A percentile compares a stretch with the other conserved stretches of the same genome.
Evolutionary conservation across 192 early-diverging fungal species (phyloP).

Genomic region (Geranomyces variabilis): DNA sequence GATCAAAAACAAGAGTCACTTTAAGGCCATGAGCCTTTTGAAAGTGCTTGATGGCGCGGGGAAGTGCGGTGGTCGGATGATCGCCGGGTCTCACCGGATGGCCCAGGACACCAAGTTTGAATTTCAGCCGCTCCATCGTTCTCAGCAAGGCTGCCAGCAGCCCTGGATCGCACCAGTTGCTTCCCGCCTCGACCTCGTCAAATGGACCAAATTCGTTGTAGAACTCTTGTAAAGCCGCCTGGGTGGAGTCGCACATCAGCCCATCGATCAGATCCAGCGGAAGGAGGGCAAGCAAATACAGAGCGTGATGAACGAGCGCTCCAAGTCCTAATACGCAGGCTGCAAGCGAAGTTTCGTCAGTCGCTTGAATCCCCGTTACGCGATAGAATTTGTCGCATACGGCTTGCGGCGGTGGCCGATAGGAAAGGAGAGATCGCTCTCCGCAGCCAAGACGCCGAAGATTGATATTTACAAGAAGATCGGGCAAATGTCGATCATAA

Average conservation of each 20-base stretch:
- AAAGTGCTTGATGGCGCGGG: constrained; percentile 37
- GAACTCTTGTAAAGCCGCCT: constrained; percentile 26
- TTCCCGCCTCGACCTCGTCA: constrained; percentile 23
- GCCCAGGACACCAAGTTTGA: constrained; percentile 29
- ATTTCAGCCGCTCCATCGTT: constrained; percentile 10
- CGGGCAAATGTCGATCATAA: constrained; percentile 22
- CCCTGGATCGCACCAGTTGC: constrained; percentile 32
- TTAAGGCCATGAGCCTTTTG: constrained; percentile 30
- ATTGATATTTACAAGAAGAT: constrained; percentile 34
- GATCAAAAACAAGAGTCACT: constrained; percentile 32
- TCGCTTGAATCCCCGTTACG: constrained; percentile 22
- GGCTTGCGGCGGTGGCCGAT: constrained; percentile 28
- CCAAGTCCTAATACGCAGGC: constrained; percentile 18
- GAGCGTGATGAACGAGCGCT: constrained; percentile 21
- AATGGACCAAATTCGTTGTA: constrained; percentile 43
- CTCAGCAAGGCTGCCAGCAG: constrained; percentile 27
- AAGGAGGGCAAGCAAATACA: constrained; percentile 24
- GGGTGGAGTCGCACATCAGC: constrained; percentile 39
- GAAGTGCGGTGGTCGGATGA: constrained; percentile 8
- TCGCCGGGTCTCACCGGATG: constrained; percentile 22
- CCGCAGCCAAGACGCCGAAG: constrained; percentile 39
- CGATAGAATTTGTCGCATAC: constrained; percentile 38
- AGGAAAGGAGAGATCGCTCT: constrained; percentile 36
- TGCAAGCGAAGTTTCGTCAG: constrained; percentile 4
- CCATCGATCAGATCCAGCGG: constrained; percentile 13